Percentiles rank a stretch among this genome's conserved stretches.
Evolutionary conservation across 305 asterid species (phyloP).

Genomic region (Solanum hybrid): DNA sequence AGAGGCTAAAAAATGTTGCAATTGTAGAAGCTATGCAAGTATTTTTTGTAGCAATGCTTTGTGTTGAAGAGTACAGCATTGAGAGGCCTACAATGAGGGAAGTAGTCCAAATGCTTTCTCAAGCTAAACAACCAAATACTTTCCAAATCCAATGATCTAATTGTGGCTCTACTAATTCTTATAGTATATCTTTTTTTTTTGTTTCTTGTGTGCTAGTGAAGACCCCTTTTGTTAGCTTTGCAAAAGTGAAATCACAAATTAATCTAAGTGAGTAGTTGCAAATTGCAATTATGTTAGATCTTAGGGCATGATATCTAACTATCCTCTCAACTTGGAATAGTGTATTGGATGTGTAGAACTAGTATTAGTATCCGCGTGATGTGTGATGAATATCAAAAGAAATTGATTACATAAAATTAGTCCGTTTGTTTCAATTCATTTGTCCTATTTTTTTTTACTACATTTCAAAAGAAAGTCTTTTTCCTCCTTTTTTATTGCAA

Average conservation of each 20-base stretch:
- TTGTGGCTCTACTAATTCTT: neutral
- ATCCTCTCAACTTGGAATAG: neutral
- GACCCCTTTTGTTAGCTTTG: neutral
- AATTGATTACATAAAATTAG: neutral
- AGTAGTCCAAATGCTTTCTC: conserved; percentile 39
- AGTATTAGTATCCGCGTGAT: neutral
- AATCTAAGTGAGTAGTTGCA: no score
- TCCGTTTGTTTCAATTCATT: neutral
- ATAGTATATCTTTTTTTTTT: neutral
- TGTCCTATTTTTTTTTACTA: neutral
- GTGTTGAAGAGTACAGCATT: conserved; percentile 34
- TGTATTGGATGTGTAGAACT: neutral
- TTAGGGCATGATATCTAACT: neutral
- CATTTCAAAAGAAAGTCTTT: neutral
- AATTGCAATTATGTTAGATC: neutral
- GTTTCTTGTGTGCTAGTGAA: neutral
- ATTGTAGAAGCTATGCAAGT: conserved; percentile 32
- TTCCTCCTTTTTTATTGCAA: neutral
- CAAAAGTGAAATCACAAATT: no score
- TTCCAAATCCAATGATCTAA: conserved; percentile 26
- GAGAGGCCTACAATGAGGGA: conserved; percentile 38
- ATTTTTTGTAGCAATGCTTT: conserved; percentile 33
- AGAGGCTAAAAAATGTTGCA: conserved; percentile 26
- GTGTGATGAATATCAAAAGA: neutral
- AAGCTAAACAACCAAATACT: conserved; percentile 34